Evolutionary conservation across 257 asterid genomes (phyloP), one percentile per base, ranked within the genome.

Genomic region (Solanum sejunctum): DNA sequence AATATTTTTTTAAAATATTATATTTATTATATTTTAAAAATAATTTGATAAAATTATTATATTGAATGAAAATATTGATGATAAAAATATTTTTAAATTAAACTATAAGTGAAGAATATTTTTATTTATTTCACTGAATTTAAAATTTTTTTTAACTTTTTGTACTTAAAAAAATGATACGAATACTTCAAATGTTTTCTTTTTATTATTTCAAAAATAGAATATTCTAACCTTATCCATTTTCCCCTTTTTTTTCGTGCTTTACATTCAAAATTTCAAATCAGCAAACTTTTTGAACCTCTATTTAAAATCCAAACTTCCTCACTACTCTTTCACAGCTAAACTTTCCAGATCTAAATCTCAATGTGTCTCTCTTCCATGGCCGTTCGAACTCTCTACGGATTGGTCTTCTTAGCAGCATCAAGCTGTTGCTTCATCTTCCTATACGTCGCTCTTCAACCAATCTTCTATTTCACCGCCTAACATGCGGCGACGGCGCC

Each of bases 351-450:
- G 60, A 73, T 47, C 60, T 7, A 73, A 73, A 77, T 77, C 26
- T 51, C 82, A 23, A 21, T 36, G 3, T 20, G 10, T 70, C 54
- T 70, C 52, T 32, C 43, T 10, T 7, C 82, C 8, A 91, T 91
- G 94, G 89, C 85, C 57, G 36, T 85, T 72, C 83, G 93, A 63
- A 64, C 91, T 26, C 84, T 89, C 16, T 93, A 93, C 45, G 94
- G 94, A 9, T 21, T 91, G 43, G 83, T 89, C 41, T 93, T 89
- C 83, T 83, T 93, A 61, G 85, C 92, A 52, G 56, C 90, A 47
- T 91, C 97, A 28, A 86, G 89, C 85, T 75, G 90, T 45, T 91
- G 92, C 80, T 91, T 93, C 86, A 89, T 91, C 87, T 86, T 89
- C 80, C 91, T 91, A 73, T 84, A 90, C 87, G 85, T 91, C 32